phyloP scores from a whole-genome alignment of 441 rosid species.

The Populus trichocarpa region DNA sequence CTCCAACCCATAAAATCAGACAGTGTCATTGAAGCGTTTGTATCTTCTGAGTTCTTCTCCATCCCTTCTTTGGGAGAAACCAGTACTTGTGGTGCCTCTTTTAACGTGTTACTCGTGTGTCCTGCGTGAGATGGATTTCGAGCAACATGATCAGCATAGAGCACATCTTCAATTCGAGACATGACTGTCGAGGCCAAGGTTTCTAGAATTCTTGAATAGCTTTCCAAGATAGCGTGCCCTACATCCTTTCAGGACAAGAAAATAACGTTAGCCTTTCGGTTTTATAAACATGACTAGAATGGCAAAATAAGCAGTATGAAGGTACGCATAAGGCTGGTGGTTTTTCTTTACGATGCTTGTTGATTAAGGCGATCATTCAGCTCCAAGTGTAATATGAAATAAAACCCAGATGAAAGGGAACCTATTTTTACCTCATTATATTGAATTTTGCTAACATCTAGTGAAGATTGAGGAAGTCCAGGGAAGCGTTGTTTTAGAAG shows the following conservation, averaged over 20 bases:
- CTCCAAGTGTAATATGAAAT: neutral
- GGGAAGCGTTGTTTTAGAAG: constrained; percentile 80
- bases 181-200: constrained; percentile 82
- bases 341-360: neutral
- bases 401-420: neutral
- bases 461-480: constrained; percentile 80
- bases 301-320: neutral
- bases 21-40: constrained; percentile 43
- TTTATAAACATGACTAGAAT: neutral
- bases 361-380: neutral
- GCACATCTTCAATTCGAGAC: constrained; percentile 87
- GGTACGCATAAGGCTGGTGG: neutral
- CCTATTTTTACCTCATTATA: constrained; percentile 56
- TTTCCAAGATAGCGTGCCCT: constrained; percentile 86
- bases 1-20: constrained; percentile 94
- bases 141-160: constrained; percentile 55
- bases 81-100: constrained; percentile 18
- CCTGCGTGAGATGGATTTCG: constrained; percentile 53
- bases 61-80: constrained; percentile 18
- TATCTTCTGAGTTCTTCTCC: constrained; percentile 23
- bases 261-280: constrained; percentile 2
- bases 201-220: constrained; percentile 92
- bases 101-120: constrained; percentile 24
- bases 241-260: constrained; percentile 52
- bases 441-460: constrained; percentile 92